Percentiles rank a stretch among this genome's conserved stretches.
Evolutionary conservation across 129 eudicot species (phyloP).

Genomic region (Chrysanthemum makinoi): DNA sequence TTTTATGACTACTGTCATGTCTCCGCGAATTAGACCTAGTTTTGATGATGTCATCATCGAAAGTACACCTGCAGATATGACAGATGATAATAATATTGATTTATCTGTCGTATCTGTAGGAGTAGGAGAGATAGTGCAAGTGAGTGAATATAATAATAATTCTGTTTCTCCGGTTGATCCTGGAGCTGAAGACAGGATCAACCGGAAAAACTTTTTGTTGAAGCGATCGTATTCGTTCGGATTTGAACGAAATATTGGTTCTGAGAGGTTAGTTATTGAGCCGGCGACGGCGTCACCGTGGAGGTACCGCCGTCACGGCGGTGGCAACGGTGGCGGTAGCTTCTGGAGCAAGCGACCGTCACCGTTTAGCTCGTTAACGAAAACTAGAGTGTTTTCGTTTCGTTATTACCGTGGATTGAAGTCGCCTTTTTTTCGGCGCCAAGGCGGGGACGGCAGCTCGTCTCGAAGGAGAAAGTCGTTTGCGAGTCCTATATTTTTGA

Average conservation of each 20-base stretch:
- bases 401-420: conserved; percentile 74
- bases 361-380: conserved; percentile 74
- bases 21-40: conserved; percentile 82
- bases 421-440: conserved; percentile 85
- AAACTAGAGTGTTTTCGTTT: conserved; percentile 75
- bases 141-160: conserved; percentile 47
- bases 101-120: background rate
- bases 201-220: conserved; percentile 56
- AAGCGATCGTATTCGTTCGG: conserved; percentile 92
- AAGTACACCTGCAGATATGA: conserved; percentile 46
- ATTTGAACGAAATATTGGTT: conserved; percentile 78
- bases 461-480: conserved; percentile 66
- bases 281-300: conserved; percentile 81
- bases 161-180: conserved; percentile 42
- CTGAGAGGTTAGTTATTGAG: conserved; percentile 68
- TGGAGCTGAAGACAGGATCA: conserved; percentile 47
- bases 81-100: conserved; percentile 14
- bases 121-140: conserved; percentile 34
- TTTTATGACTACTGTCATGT: conserved; percentile 67
- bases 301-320: conserved; percentile 57
- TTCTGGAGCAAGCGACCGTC: conserved; percentile 85
- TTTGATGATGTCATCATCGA: conserved; percentile 74
- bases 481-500: conserved; percentile 70
- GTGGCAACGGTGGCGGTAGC: conserved; percentile 52
- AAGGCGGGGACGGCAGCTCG: conserved; percentile 55